A percentile compares a stretch with the other conserved stretches of the same genome.
Evolutionary conservation across 78 protist species (phyloP).

Genomic region (Dictyostelium brefeldianum): DNA sequence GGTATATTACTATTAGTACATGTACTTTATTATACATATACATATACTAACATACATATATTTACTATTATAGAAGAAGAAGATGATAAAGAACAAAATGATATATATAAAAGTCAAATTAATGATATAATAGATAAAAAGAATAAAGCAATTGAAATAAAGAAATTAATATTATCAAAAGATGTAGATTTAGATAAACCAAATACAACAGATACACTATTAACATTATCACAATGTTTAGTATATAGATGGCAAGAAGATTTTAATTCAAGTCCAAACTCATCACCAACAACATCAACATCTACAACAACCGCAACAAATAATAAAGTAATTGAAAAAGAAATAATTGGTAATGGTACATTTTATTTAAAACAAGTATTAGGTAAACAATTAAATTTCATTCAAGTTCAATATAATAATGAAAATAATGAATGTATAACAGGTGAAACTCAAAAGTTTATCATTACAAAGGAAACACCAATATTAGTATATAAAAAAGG

Average conservation of each 20-base stretch:
- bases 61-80: no score
- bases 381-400: constrained; percentile 3
- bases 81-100: background rate
- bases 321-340: constrained; percentile 14
- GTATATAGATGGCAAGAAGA: constrained; percentile 50
- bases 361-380: background rate
- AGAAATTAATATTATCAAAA: background rate
- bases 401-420: background rate
- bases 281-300: background rate
- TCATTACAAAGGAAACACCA: constrained; percentile 28
- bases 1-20: no score
- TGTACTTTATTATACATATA: no score
- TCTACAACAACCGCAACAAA: background rate
- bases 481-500: constrained; percentile 21
- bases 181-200: background rate
- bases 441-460: background rate
- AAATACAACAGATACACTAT: background rate
- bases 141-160: background rate
- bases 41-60: no score
- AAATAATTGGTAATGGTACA: constrained; percentile 46
- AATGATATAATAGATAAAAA: background rate
- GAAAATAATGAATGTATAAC: constrained; percentile 1
- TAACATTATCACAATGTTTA: constrained; percentile 11
- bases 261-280: background rate
- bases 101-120: background rate